Conservation (phyloP, 176 grass and related monocot genomes). For the Eleusine indica region DNA sequence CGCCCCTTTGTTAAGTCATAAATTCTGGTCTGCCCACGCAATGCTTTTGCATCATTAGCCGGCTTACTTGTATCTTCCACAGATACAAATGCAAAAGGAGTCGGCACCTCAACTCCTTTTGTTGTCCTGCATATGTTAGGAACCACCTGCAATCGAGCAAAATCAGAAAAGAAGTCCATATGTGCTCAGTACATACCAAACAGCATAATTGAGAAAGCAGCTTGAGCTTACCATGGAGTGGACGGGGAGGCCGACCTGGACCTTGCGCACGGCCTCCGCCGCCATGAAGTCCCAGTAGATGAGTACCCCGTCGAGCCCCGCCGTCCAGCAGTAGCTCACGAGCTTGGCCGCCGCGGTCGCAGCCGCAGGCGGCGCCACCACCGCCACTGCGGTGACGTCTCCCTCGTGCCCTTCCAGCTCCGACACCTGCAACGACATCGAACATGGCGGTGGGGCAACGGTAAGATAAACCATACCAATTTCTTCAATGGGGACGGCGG, state of each 20-base stretch:
- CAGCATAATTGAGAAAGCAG: neutral
- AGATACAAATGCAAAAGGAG: slow-evolving; percentile 66
- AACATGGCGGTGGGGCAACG: neutral
- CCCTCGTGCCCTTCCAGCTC: slow-evolving; percentile 91
- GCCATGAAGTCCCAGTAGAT: slow-evolving; percentile 75
- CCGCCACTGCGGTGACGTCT: slow-evolving; percentile 69
- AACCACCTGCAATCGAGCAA: slow-evolving; percentile 56
- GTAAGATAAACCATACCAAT: neutral
- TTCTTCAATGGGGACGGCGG: neutral
- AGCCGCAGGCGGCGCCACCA: slow-evolving; percentile 41
- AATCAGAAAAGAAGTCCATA: neutral
- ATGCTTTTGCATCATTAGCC: slow-evolving; percentile 35
- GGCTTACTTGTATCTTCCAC: slow-evolving; percentile 68
- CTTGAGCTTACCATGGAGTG: slow-evolving; percentile 71
- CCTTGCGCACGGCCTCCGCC: slow-evolving; percentile 66
- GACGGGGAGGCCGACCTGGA: slow-evolving; percentile 68
- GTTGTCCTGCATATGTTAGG: slow-evolving; percentile 53
- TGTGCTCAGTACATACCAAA: neutral
- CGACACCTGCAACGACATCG: slow-evolving; percentile 45
- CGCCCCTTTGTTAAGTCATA: slow-evolving; percentile 65
- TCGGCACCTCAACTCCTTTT: slow-evolving; percentile 43
- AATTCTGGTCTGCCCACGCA: slow-evolving; percentile 56
- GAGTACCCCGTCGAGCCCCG: slow-evolving; percentile 73
- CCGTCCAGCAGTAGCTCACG: slow-evolving; percentile 76
- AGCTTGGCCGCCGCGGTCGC: slow-evolving; percentile 46